Evolutionary conservation across 306 rosid species (phyloP), one percentile per base, ranked within the genome.

Genomic region (Prunus dulcis): DNA sequence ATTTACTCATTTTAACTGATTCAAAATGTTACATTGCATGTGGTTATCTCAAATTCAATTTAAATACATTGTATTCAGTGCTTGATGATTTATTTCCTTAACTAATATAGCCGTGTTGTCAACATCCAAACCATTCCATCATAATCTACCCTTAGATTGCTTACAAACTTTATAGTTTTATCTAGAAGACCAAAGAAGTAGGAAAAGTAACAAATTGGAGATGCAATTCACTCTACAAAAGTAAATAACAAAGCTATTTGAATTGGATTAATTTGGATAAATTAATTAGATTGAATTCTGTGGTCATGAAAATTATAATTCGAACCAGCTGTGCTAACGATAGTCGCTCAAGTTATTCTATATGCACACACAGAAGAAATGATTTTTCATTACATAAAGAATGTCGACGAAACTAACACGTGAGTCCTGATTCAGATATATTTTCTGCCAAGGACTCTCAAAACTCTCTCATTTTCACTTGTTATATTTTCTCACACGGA

Each of bases 331-430:
- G 2, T 38, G 43, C 43, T 38, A 38, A 0, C 0, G 2, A 38
- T 2, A 38, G 9, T 38, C 43, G 43, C 43, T 38, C 43, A 38
- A 38, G 2, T 7, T 38, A 38, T 38, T 38, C 0, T 5, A 5
- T 34, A 1, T 34, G 1, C 41, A 38, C 10, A 38, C 9, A 11
- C 2, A 14, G 7, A 53, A 0, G 2, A 52, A 17, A 14, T 52
- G n/a, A 52, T 49, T 49, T 52, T 14, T 9, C 0, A 52, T 52
- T 17, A 52, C 20, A 52, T 52, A 6, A 52, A 52, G 55, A 64
- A 64, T 34, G 66, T 46, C 52, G 66, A 76, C 75, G 61, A 13
- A 46, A 77, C 41, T 23, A 14, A 55, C 71, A 55, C 78, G 77
- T 43, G 72, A 67, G 68, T 28, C 32, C 12, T 8, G 52, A 55